These are phyloP conservation scores for Dactylellina cionopaga DNA, from an alignment of 2,329 filamentous ascomycete species.

Conservation along the genomic window DNA sequence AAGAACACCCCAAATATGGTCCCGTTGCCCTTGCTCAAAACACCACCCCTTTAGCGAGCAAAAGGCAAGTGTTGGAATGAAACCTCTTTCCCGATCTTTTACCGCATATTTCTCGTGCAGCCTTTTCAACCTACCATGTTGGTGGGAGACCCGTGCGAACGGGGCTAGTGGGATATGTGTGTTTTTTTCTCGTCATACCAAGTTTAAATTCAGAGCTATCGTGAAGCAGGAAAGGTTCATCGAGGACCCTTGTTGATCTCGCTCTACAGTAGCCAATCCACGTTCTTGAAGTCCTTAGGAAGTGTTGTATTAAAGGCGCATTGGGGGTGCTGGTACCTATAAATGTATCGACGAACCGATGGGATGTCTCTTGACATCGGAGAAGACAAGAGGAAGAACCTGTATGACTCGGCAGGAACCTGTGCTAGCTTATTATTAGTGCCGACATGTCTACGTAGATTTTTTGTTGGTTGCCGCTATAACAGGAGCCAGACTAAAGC, in stretches of 20 bases:
- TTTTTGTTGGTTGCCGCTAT: too few relatives aligned
- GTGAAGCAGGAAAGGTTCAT: constrained; percentile 52
- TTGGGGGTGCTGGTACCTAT: constrained; percentile 21
- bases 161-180: constrained; percentile 40
- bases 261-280: constrained; percentile 51
- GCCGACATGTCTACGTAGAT: background rate
- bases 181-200: constrained; percentile 51
- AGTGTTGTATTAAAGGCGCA: constrained; percentile 44
- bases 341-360: constrained; percentile 39
- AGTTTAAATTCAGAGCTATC: constrained; percentile 52
- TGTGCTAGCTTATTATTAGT: background rate
- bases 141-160: constrained; percentile 52
- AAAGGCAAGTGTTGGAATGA: constrained; percentile 18
- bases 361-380: constrained; percentile 25
- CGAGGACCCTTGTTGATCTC: constrained; percentile 53
- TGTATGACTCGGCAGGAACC: constrained; percentile 33
- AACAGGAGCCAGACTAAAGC: too few relatives aligned
- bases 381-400: constrained; percentile 13
- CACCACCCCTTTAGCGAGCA: constrained; percentile 37
- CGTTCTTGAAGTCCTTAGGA: constrained; percentile 45
- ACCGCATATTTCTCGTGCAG: constrained; percentile 26
- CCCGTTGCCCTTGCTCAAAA: constrained; percentile 43
- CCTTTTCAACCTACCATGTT: constrained; percentile 48
- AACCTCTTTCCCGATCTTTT: constrained; percentile 32
- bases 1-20: constrained; percentile 29